Evolutionary conservation across 2,329 filamentous ascomycete genomes (phyloP).

Genomic region (Neonectria sp.): DNA sequence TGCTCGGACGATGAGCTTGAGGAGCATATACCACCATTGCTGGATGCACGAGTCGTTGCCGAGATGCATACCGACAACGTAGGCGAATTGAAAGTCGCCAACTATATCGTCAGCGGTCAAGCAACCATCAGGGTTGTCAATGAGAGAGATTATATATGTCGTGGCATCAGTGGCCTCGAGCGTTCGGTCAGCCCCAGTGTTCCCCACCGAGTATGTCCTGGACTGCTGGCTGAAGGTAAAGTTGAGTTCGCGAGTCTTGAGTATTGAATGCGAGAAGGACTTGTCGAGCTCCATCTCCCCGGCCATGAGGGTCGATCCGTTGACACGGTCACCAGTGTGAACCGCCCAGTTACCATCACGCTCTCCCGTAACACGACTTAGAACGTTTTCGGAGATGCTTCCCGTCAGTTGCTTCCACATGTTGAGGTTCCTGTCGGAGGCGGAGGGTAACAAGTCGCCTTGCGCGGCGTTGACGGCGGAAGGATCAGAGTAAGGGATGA

Average conservation of each 20-base stretch:
- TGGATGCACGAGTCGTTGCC: constrained; percentile 72
- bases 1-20: constrained; percentile 66
- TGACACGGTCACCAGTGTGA: constrained; percentile 68
- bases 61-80: constrained; percentile 70
- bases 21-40: constrained; percentile 73
- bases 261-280: constrained; percentile 52
- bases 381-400: constrained; percentile 60
- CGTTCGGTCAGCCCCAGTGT: constrained; percentile 56
- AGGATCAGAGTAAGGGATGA: constrained; percentile 63
- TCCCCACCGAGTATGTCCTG: constrained; percentile 59
- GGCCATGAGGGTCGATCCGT: constrained; percentile 57
- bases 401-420: constrained; percentile 70
- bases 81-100: constrained; percentile 74
- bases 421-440: constrained; percentile 46
- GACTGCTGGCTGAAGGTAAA: constrained; percentile 64
- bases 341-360: constrained; percentile 64
- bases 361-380: constrained; percentile 64
- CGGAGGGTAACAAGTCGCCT: constrained; percentile 37
- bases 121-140: constrained; percentile 49
- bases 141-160: constrained; percentile 59
- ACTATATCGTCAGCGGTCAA: constrained; percentile 61
- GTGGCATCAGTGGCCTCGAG: constrained; percentile 65
- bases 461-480: constrained; percentile 41
- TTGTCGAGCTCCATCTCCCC: constrained; percentile 58
- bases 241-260: constrained; percentile 58